Conservation (phyloP, 2,329 filamentous ascomycete species). For the Allantophomopsis lycopodina region DNA sequence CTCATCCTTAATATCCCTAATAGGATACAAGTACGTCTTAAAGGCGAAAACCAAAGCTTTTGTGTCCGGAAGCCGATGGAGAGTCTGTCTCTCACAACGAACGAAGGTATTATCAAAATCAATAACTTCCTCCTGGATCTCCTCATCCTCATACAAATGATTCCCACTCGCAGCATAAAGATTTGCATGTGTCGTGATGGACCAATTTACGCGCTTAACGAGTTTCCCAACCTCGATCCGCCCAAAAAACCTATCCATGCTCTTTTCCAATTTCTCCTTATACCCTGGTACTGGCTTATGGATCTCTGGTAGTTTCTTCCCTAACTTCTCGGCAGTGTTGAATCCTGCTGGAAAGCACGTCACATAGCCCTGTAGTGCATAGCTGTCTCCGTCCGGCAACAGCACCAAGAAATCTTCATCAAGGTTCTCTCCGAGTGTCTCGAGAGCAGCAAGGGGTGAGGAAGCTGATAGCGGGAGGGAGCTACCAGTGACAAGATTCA, state of each 20-base stretch:
- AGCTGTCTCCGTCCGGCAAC: constrained; percentile 26
- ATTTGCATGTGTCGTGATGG: constrained; percentile 23
- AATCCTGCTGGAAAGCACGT: constrained; percentile 45
- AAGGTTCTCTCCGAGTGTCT: constrained; percentile 33
- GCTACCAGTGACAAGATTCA: constrained; percentile 6
- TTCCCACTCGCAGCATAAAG: constrained; percentile 24
- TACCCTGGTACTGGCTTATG: constrained; percentile 46
- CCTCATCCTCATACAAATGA: constrained; percentile 25
- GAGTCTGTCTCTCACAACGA: constrained; percentile 44
- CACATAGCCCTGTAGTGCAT: constrained; percentile 40
- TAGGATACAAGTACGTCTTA: constrained; percentile 46
- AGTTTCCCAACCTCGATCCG: constrained; percentile 34
- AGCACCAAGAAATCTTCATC: constrained; percentile 49
- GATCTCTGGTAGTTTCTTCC: constrained; percentile 35
- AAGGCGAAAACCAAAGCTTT: constrained; percentile 44
- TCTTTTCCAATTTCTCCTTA: constrained; percentile 35
- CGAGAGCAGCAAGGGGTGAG: constrained; percentile 25
- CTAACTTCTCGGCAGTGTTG: constrained; percentile 38
- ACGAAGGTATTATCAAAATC: constrained; percentile 24
- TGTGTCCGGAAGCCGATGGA: constrained; percentile 40
- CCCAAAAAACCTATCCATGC: constrained; percentile 49
- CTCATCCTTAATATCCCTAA: constrained; percentile 39
- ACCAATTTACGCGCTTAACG: constrained; percentile 42
- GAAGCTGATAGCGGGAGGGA: constrained; percentile 16
- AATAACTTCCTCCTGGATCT: constrained; percentile 17